Conservation (phyloP, 306 rosid genomes). For the Boehmeria nivea region DNA sequence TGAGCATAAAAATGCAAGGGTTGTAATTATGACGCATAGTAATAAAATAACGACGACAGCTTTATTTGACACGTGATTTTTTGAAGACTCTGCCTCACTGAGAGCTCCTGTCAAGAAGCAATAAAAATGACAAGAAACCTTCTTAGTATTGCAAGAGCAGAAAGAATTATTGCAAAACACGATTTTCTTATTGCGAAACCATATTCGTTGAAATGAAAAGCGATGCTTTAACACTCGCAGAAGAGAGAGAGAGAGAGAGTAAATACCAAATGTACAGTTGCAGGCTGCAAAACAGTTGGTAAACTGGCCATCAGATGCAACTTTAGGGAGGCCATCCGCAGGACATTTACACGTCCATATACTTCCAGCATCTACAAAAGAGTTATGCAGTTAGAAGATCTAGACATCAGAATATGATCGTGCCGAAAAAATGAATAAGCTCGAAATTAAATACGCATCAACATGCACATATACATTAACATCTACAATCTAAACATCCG, state of each 20-base stretch:
- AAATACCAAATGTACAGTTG: conserved; percentile 76
- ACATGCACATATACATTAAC: too few relatives aligned
- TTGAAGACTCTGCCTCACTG: conserved; percentile 40
- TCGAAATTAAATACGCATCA: too few relatives aligned
- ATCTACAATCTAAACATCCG: too few relatives aligned
- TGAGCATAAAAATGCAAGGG: conserved; percentile 57
- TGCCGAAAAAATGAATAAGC: too few relatives aligned
- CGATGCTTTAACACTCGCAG: neutral
- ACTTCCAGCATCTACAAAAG: conserved; percentile 44
- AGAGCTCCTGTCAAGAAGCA: conserved; percentile 53
- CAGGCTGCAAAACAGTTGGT: conserved; percentile 73
- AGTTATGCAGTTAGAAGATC: too few relatives aligned
- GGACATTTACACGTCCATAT: conserved; percentile 76
- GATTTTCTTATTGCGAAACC: neutral
- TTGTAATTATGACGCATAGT: conserved; percentile 50
- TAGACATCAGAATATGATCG: too few relatives aligned
- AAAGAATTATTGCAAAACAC: neutral
- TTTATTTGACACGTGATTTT: conserved; percentile 56
- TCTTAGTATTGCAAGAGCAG: neutral
- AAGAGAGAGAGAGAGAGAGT: conserved; percentile 24
- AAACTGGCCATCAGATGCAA: conserved; percentile 40
- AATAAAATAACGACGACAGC: conserved; percentile 48
- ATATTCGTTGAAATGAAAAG: too few relatives aligned
- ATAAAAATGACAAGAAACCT: conserved; percentile 24
- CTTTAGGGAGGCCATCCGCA: conserved; percentile 64